Conservation (phyloP, 495 filamentous ascomycete genomes). For the Alectoria sarmentosa region DNA sequence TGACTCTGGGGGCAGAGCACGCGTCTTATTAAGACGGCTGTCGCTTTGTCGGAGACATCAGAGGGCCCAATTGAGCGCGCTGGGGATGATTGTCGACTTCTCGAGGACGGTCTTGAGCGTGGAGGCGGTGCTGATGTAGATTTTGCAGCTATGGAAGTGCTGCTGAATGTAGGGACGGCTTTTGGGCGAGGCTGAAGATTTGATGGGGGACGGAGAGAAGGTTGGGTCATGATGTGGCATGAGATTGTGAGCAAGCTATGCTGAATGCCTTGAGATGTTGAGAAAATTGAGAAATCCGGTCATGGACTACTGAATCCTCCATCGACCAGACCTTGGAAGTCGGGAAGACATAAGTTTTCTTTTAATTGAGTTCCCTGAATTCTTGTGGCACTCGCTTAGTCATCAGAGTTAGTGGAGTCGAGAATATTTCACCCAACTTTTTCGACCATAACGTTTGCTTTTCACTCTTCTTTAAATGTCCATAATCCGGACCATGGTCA, state of each 20-base stretch:
- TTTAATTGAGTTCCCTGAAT: neutral
- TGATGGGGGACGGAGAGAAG: conserved; percentile 34
- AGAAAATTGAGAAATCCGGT: too few relatives aligned
- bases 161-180: conserved; percentile 35
- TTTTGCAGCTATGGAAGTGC: conserved; percentile 35
- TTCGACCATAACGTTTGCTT: too few relatives aligned
- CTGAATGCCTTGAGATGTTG: neutral
- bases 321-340: neutral
- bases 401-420: too few relatives aligned
- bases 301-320: neutral
- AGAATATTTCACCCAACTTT: too few relatives aligned
- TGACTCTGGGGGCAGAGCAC: conserved; percentile 54
- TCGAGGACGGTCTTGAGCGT: conserved; percentile 32
- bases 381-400: neutral
- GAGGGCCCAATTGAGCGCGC: conserved; percentile 29
- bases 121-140: conserved; percentile 31
- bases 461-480: too few relatives aligned
- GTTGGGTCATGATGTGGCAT: conserved; percentile 25
- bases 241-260: neutral
- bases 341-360: neutral
- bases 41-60: conserved; percentile 51
- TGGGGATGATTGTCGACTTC: conserved; percentile 29
- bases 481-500: too few relatives aligned
- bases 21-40: conserved; percentile 53
- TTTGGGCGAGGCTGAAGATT: conserved; percentile 46